Evolutionary conservation across 768 basidiomycete genomes (phyloP).

Genomic region (Tricholomella constricta): DNA sequence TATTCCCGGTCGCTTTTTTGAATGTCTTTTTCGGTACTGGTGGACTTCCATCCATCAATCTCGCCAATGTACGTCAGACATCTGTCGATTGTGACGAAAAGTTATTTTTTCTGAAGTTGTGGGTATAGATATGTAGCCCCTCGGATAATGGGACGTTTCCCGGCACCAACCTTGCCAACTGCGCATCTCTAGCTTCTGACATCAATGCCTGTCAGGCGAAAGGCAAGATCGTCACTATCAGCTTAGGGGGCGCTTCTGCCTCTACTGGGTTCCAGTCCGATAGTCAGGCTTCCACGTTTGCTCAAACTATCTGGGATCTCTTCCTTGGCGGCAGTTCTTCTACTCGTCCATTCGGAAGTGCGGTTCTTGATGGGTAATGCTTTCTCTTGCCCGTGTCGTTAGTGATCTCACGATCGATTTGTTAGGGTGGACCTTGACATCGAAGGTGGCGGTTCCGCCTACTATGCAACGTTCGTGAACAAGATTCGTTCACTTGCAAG

Average conservation of each 20-base stretch:
- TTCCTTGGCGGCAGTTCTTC: slow-evolving; percentile 61
- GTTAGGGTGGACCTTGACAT: slow-evolving; percentile 70
- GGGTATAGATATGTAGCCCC: slow-evolving; percentile 59
- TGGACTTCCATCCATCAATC: slow-evolving; percentile 62
- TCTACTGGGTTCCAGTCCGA: slow-evolving; percentile 61
- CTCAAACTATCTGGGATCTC: slow-evolving; percentile 69
- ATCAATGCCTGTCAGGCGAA: slow-evolving; percentile 67
- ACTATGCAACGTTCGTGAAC: slow-evolving; percentile 58
- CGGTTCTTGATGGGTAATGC: slow-evolving; percentile 69
- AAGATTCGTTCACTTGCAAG: slow-evolving; percentile 52
- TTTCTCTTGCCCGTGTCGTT: neutral
- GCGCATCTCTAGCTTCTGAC: slow-evolving; percentile 57
- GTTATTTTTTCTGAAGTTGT: neutral
- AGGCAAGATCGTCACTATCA: slow-evolving; percentile 62
- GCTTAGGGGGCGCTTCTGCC: slow-evolving; percentile 64
- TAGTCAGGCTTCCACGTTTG: slow-evolving; percentile 58
- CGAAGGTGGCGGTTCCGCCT: slow-evolving; percentile 58
- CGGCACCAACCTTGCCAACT: slow-evolving; percentile 64
- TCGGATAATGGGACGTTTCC: slow-evolving; percentile 57
- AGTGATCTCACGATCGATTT: neutral
- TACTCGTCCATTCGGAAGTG: slow-evolving; percentile 71
- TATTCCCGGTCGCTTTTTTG: slow-evolving; percentile 71
- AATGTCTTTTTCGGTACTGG: slow-evolving; percentile 66
- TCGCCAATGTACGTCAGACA: slow-evolving; percentile 56
- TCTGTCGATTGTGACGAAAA: neutral